Conservation (phyloP, 768 basidiomycete genomes). For the Mycena galericulata region DNA sequence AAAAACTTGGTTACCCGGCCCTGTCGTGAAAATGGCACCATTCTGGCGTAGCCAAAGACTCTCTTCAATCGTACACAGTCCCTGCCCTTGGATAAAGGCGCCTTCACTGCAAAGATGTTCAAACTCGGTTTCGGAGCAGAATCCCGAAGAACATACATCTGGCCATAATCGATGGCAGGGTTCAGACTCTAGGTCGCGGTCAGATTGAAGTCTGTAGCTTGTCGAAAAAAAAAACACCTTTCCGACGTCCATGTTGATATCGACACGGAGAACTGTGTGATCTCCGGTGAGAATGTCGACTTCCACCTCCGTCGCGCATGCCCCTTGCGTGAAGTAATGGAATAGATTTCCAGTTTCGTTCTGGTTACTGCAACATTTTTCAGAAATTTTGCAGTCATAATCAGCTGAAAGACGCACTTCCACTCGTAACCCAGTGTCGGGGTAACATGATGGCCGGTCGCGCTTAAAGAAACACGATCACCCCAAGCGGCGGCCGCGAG, state of each 20-base stretch:
- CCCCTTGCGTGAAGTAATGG: conserved; percentile 36
- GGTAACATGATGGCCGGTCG: conserved; percentile 30
- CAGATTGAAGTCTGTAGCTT: too few relatives aligned
- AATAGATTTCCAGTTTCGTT: conserved; percentile 37
- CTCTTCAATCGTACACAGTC: conserved; percentile 35
- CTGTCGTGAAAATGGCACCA: conserved; percentile 35
- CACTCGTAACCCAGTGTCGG: conserved; percentile 34
- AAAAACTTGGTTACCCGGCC: conserved; percentile 23
- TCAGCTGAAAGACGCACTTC: conserved; percentile 23
- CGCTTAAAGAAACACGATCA: conserved; percentile 34
- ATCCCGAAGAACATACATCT: conserved; percentile 16
- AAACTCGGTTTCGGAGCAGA: neutral
- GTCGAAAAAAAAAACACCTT: too few relatives aligned
- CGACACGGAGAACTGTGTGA: conserved; percentile 34
- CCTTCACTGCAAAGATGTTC: conserved; percentile 22
- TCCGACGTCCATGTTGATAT: conserved; percentile 37
- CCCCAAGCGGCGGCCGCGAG: conserved; percentile 33
- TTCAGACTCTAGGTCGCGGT: too few relatives aligned
- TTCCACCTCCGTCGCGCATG: conserved; percentile 34
- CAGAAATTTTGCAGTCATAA: neutral
- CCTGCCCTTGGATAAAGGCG: conserved; percentile 35
- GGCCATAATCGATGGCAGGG: conserved; percentile 34
- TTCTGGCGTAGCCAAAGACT: conserved; percentile 36
- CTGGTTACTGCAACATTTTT: conserved; percentile 26
- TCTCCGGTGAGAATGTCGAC: conserved; percentile 36